A percentile compares a stretch with the other conserved stretches of the same genome.
These are phyloP conservation scores for Sporothrix dimorphospora DNA, from an alignment of 2,329 filamentous ascomycete genomes.

Conservation along the genomic window DNA sequence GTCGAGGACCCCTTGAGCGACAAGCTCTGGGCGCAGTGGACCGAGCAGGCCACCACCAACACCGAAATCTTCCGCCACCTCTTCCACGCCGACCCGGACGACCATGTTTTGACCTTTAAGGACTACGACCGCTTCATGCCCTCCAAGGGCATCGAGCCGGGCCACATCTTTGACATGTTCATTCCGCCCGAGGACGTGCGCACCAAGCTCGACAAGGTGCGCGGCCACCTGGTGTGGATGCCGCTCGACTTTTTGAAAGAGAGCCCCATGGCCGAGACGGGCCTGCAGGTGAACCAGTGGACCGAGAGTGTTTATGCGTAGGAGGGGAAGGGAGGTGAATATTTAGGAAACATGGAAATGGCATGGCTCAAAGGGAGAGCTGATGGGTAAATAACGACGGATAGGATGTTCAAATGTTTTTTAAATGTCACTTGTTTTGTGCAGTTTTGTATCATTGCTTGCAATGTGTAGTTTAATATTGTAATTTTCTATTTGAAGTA, in stretches of 20 bases:
- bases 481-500: too few relatives aligned
- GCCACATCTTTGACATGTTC: conserved; percentile 84
- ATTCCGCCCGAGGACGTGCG: conserved; percentile 73
- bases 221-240: conserved; percentile 93
- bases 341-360: background rate
- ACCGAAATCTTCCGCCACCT: conserved; percentile 76
- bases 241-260: conserved; percentile 85
- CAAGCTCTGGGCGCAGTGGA: conserved; percentile 72
- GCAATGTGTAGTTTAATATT: too few relatives aligned
- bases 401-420: background rate
- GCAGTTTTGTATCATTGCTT: background rate
- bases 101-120: conserved; percentile 83
- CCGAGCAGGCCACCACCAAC: conserved; percentile 67
- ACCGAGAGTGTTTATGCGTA: conserved; percentile 87
- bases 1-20: conserved; percentile 73
- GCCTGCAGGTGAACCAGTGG: conserved; percentile 80
- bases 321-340: background rate
- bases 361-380: background rate
- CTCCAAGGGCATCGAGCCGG: conserved; percentile 71
- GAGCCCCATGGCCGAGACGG: conserved; percentile 86
- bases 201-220: conserved; percentile 74
- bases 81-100: conserved; percentile 87
- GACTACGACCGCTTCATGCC: conserved; percentile 84
- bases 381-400: background rate
- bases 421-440: background rate